Evolutionary conservation across 352 stramenopile genomes (phyloP).

Genomic region (Thraustochytrium sp.): DNA sequence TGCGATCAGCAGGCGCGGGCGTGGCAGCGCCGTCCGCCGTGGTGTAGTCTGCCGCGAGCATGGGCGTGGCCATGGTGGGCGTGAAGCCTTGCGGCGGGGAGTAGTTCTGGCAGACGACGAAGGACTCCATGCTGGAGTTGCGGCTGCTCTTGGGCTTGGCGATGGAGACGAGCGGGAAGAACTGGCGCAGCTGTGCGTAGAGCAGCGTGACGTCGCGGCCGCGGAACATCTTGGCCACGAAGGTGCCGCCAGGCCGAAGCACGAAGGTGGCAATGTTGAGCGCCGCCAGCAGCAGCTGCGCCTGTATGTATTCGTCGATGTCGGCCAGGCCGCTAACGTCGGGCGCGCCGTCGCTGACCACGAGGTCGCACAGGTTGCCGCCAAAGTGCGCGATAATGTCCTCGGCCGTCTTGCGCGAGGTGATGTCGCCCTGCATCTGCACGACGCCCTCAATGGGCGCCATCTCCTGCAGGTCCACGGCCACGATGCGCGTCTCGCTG

Average conservation of each 20-base stretch:
- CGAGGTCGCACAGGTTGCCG: conserved; percentile 86
- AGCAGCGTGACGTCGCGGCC: conserved; percentile 91
- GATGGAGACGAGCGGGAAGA: conserved; percentile 90
- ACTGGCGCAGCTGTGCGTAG: conserved; percentile 86
- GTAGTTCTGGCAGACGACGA: conserved; percentile 93
- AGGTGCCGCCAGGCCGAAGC: conserved; percentile 81
- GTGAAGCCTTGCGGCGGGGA: conserved; percentile 65
- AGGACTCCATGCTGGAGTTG: conserved; percentile 88
- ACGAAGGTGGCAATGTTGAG: conserved; percentile 96
- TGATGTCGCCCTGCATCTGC: conserved; percentile 93
- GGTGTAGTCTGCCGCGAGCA: conserved; percentile 16
- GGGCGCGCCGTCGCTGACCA: conserved; percentile 96
- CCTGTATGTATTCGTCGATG: conserved; percentile 96
- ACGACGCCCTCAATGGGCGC: conserved; percentile 90
- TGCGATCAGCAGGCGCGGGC: conserved; percentile 53
- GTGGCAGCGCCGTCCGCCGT: background rate
- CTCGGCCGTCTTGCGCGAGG: conserved; percentile 85
- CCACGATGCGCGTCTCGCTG: conserved; percentile 70
- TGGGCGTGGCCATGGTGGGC: conserved; percentile 64
- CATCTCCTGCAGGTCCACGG: conserved; percentile 98
- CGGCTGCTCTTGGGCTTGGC: conserved; percentile 94
- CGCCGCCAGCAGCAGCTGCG: conserved; percentile 89
- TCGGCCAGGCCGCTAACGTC: conserved; percentile 99
- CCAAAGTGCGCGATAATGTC: conserved; percentile 89
- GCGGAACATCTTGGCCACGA: conserved; percentile 99